Evolutionary conservation across 2,329 filamentous ascomycete species (phyloP).

Genomic region (Cladosporium velox): DNA sequence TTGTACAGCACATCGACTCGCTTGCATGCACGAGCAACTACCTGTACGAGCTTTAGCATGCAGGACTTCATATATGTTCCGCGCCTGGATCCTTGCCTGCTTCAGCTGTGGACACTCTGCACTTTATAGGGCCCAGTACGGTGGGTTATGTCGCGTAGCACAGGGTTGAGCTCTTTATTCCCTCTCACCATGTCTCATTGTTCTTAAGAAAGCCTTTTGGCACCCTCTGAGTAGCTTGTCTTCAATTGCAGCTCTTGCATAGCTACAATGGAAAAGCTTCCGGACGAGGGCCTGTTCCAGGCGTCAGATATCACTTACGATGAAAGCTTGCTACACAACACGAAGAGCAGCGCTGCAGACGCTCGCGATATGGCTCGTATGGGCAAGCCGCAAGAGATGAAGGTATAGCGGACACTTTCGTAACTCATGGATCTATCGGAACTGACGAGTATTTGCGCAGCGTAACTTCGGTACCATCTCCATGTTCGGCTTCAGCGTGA

Average conservation of each 20-base stretch:
- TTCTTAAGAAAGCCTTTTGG: background rate
- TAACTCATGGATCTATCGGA: accelerated
- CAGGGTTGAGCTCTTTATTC: background rate
- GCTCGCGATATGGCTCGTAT: constrained; percentile 23
- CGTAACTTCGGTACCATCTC: constrained; percentile 13
- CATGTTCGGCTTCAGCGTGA: constrained; percentile 15
- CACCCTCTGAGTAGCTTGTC: background rate
- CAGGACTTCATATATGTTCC: background rate
- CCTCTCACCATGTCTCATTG: background rate
- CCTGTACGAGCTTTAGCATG: background rate
- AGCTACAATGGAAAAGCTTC: background rate
- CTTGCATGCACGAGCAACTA: background rate
- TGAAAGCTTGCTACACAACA: background rate
- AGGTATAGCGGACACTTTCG: background rate
- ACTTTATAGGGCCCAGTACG: background rate
- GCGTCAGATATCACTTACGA: background rate
- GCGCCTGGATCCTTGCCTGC: background rate
- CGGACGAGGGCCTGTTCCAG: background rate
- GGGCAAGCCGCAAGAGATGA: constrained; percentile 21
- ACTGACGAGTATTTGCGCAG: background rate
- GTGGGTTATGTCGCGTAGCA: background rate
- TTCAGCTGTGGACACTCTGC: background rate
- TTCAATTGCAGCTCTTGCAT: background rate
- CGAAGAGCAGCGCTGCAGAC: constrained; percentile 1
- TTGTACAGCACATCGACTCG: background rate